Evolutionary conservation across 2,329 filamentous ascomycete species (phyloP).

Genomic region (Colletotrichum euphorbiae): DNA sequence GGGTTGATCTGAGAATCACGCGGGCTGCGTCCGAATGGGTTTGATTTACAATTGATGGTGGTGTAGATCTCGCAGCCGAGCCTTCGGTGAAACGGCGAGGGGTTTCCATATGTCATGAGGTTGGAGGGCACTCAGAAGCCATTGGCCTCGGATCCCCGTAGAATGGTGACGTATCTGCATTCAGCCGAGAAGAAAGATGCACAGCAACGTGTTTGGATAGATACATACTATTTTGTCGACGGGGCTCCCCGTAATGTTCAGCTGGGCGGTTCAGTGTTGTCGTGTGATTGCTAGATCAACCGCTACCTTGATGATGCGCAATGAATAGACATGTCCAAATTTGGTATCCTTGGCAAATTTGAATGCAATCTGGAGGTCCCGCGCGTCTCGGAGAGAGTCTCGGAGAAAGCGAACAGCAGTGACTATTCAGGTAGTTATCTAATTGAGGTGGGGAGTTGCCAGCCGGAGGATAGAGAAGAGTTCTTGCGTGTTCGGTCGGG

Average conservation of each 20-base stretch:
- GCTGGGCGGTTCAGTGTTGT: neutral
- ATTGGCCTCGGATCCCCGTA: neutral
- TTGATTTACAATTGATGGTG: neutral
- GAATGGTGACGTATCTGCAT: conserved; percentile 21
- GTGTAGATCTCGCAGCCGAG: conserved; percentile 1
- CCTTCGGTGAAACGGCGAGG: neutral
- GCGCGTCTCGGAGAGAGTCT: conserved; percentile 17
- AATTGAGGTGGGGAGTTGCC: neutral
- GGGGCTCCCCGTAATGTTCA: too few species aligned
- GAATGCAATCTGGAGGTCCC: neutral
- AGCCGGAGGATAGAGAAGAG: neutral
- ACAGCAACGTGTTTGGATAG: neutral
- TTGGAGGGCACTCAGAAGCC: neutral
- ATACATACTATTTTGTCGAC: neutral
- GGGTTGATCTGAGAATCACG: neutral
- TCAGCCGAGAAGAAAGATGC: conserved; percentile 8
- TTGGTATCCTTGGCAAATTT: neutral
- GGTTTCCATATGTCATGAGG: conserved; percentile 19
- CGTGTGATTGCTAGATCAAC: neutral
- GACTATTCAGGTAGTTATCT: neutral
- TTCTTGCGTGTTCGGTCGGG: conserved; percentile 21
- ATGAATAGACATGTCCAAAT: neutral
- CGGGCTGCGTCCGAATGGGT: too few species aligned
- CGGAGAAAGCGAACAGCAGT: conserved; percentile 4
- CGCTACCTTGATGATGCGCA: neutral